These are phyloP conservation scores for Candida multigemmis DNA, from an alignment of 805 yeast species.

Conservation along the genomic window DNA sequence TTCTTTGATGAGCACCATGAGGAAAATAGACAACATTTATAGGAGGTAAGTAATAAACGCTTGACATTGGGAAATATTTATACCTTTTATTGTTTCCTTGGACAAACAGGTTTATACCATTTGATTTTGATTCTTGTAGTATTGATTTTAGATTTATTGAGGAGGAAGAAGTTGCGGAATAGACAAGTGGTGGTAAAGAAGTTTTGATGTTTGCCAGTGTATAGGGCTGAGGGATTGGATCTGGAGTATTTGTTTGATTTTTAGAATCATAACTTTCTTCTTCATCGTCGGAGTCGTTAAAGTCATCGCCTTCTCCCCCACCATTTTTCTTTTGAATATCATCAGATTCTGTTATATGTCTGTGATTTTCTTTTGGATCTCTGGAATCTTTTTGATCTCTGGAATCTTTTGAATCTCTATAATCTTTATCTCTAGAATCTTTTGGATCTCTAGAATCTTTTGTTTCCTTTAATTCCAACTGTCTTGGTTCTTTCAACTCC, in stretches of 20 bases:
- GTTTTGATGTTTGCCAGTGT: constrained; percentile 1
- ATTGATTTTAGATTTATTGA: no score
- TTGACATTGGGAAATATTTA: constrained; percentile 42
- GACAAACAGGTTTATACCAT: constrained; percentile 1
- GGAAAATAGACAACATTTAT: constrained; percentile 49
- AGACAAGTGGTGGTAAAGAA: constrained; percentile 3
- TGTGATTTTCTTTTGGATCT: no score
- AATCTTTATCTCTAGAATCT: constrained; percentile 1
- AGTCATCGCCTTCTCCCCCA: constrained; percentile 3
- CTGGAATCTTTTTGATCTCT: background rate
- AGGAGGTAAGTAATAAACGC: constrained; percentile 45
- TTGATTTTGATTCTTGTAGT: background rate
- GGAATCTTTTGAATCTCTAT: no score
- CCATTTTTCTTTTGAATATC: constrained; percentile 2
- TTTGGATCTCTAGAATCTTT: background rate
- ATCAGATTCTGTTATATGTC: constrained; percentile 1
- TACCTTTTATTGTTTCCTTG: constrained; percentile 13
- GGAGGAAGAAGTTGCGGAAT: constrained; percentile 4
- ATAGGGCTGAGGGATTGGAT: constrained; percentile 1
- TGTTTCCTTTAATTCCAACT: background rate
- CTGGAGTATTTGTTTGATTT: constrained; percentile 1
- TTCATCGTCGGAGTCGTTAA: constrained; percentile 5
- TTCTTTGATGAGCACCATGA: constrained; percentile 40
- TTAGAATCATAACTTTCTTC: constrained; percentile 5
- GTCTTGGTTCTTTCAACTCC: background rate